phyloP scores from a whole-genome alignment of 345 rosid genomes.

The Eutrema yunnanense region DNA sequence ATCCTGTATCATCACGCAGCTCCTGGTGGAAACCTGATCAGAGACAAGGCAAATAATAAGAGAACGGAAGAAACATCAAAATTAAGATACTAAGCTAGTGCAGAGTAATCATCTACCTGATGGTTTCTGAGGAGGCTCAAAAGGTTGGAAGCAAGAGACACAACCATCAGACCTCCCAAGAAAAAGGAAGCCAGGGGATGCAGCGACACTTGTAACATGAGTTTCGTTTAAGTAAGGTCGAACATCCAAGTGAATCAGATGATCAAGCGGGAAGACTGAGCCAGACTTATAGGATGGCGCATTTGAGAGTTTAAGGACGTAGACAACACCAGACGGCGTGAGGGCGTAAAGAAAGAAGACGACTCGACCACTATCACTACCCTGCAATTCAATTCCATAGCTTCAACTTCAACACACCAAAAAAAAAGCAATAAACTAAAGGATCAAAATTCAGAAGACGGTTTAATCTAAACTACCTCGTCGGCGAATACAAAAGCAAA shows the following conservation, averaged over 20 bases:
- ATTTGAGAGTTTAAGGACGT: conserved; percentile 45
- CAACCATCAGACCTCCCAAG: conserved; percentile 70
- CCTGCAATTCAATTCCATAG: conserved; percentile 31
- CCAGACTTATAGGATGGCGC: conserved; percentile 38
- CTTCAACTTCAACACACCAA: not conserved
- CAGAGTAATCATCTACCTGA: conserved; percentile 44
- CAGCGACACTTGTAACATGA: conserved; percentile 51
- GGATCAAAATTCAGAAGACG: not conserved
- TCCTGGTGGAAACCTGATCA: conserved; percentile 54
- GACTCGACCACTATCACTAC: conserved; percentile 20
- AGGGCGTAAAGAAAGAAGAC: conserved; percentile 50
- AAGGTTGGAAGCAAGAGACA: conserved; percentile 52
- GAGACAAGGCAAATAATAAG: not conserved
- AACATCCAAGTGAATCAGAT: conserved; percentile 44
- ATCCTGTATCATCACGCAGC: conserved; percentile 73
- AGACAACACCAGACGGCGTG: conserved; percentile 63
- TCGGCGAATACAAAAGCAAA: conserved; percentile 51
- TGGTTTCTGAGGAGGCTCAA: conserved; percentile 35
- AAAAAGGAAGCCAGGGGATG: conserved; percentile 48
- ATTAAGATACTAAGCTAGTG: not conserved
- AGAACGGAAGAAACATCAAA: not conserved
- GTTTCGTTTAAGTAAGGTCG: conserved; percentile 28
- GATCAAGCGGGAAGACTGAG: conserved; percentile 42
- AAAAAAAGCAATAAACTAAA: not conserved
- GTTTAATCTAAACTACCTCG: conserved; percentile 27